Base-by-base conservation (phyloP, 495 filamentous ascomycete genomes). In the Penicillium argentinense region DNA sequence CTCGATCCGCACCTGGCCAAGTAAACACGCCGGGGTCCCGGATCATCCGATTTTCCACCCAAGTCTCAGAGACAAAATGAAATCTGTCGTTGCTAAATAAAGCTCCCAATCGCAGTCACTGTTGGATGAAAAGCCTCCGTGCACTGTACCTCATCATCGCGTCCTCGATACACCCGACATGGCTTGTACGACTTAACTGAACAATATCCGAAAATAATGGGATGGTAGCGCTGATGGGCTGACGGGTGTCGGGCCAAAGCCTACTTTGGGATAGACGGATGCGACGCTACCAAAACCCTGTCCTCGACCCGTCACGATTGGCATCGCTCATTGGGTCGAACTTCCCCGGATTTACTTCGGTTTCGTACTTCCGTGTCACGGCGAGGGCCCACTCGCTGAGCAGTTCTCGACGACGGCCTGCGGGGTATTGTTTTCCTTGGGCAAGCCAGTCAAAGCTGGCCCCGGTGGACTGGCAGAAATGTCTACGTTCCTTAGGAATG, bases 281-380 rank as follows among this genome's bases (percentile, higher is more conserved):
- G 26, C 39, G 28, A 42, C 39, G 25, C 33, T 36, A 36, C 17
- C 33, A 36, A 18, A 36, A 36, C 33, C 33, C 33, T 27, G 21
- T 24, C 21, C 14, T 40, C 21, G 3, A 19, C 33, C 33, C 33
- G 33, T 18, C 17, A 36, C 7, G 1, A 18, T 12, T 18, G 4
- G 14, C 17, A 18, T 9, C 4, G 18, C 17, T 36, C 8, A 36
- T 36, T 36, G 38, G 21, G 19, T 8, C 38, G 17, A 21, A n/a
- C 9, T 40, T 40, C 38, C 38, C 38, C 38, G 38, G 38, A 40
- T 40, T 40, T 40, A 16, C 38, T 40, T 24, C 38, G 24, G 38
- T 19, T 19, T 40, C 19, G 21, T 40, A 40, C 38, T 25, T 40
- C 38, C 38, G 38, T 40, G 38, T 4, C 24, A 13, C 5, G 21